phyloP scores from a whole-genome alignment of 164 flowering plant genomes.

The Euptelea pleiosperma region DNA sequence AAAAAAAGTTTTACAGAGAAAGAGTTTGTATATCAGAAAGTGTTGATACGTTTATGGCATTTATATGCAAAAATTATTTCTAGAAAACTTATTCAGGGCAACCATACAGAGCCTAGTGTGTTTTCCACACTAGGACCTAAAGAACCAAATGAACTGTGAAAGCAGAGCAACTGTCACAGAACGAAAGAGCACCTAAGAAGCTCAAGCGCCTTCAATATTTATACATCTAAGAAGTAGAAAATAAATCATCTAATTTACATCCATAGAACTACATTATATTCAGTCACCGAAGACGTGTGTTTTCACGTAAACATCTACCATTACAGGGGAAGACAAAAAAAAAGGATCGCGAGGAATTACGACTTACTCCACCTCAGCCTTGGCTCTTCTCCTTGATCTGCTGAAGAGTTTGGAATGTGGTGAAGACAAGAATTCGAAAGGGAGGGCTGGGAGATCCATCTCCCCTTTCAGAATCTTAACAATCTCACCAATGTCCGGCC shows the following conservation, averaged over 20 bases:
- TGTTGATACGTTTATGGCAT: too few species aligned
- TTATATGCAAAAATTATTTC: too few species aligned
- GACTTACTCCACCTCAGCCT: constrained; percentile 41
- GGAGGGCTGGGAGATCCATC: constrained; percentile 67
- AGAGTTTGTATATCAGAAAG: too few species aligned
- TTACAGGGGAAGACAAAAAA: background rate
- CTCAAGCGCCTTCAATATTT: background rate
- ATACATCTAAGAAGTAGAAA: too few species aligned
- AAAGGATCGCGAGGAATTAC: background rate
- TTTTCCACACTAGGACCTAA: too few species aligned
- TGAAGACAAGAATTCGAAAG: constrained; percentile 86
- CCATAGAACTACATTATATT: background rate
- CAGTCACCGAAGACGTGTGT: background rate
- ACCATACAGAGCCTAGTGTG: too few species aligned
- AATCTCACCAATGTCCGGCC: constrained; percentile 83
- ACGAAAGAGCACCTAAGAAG: background rate
- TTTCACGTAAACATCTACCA: constrained; percentile 3
- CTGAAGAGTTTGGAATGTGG: constrained; percentile 65
- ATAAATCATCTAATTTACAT: background rate
- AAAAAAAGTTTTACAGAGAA: too few species aligned
- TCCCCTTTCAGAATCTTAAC: constrained; percentile 85
- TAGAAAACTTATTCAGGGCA: too few species aligned
- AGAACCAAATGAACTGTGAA: too few species aligned
- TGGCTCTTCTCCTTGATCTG: constrained; percentile 56
- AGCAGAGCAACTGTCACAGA: too few species aligned